These are phyloP conservation scores for Citrus trifoliata DNA, from an alignment of 345 rosid species.

Conservation along the genomic window DNA sequence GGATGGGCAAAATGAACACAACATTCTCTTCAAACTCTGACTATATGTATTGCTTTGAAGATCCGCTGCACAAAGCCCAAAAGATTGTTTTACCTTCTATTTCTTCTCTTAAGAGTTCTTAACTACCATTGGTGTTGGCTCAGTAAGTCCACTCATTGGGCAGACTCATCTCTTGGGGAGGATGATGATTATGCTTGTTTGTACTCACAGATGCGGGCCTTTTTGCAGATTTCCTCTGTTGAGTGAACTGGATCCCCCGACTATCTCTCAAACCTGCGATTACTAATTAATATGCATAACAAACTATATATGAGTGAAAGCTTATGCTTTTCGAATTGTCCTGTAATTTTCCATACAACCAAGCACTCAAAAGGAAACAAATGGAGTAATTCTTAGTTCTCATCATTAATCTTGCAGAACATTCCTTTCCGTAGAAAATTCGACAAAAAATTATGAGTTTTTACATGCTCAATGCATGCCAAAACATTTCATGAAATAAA, in stretches of 20 bases:
- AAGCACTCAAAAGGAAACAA: background rate
- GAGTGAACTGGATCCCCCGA: constrained; percentile 10
- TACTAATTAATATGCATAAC: background rate
- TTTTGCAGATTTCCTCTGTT: constrained; percentile 16
- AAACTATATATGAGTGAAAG: too few relatives aligned
- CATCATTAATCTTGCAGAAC: background rate
- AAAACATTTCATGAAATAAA: too few relatives aligned
- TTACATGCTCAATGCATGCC: background rate
- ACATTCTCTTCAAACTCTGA: background rate
- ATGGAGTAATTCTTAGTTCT: too few relatives aligned
- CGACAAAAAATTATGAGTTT: background rate
- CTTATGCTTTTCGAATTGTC: too few relatives aligned
- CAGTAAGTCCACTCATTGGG: constrained; percentile 38
- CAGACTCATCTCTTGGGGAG: constrained; percentile 38
- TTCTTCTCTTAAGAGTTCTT: background rate
- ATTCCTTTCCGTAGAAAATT: background rate
- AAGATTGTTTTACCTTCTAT: background rate
- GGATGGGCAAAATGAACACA: background rate
- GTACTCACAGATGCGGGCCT: background rate
- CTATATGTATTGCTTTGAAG: background rate
- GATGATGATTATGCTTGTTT: constrained; percentile 31
- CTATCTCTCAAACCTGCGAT: constrained; percentile 17
- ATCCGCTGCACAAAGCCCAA: constrained; percentile 13
- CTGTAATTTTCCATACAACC: background rate
- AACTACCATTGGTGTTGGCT: background rate